Evolutionary conservation across 164 flowering plant genomes (phyloP).

Genomic region (Annona squamosa): DNA sequence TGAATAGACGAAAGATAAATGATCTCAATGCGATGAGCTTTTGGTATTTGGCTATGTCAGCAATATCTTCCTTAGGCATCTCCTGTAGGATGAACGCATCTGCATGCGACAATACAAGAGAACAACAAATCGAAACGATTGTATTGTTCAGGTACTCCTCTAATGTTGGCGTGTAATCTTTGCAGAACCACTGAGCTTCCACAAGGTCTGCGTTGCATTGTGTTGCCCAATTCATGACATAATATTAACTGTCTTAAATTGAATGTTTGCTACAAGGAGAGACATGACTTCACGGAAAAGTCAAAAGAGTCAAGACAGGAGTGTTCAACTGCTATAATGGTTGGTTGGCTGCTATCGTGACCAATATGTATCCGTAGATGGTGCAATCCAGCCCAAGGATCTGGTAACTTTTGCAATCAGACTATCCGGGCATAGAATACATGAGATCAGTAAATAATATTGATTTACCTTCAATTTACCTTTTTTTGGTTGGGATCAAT

Average conservation of each 20-base stretch:
- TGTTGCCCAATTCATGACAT: constrained; percentile 28
- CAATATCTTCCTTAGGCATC: constrained; percentile 5
- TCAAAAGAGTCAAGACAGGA: neutral
- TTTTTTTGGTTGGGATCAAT: too few relatives aligned
- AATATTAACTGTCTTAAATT: neutral
- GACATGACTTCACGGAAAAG: neutral
- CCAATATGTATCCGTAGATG: neutral
- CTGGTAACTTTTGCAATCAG: neutral
- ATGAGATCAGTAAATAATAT: too few relatives aligned
- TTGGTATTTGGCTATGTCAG: neutral
- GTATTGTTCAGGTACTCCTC: constrained; percentile 36
- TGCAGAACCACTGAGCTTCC: constrained; percentile 42
- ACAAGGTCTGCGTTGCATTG: constrained; percentile 27
- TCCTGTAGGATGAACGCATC: constrained; percentile 5
- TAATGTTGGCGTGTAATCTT: constrained; percentile 28
- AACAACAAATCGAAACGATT: constrained; percentile 26
- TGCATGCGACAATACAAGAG: constrained; percentile 17
- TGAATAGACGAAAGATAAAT: neutral
- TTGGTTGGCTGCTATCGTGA: neutral
- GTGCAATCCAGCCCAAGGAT: neutral
- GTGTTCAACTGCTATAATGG: neutral
- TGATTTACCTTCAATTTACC: too few relatives aligned
- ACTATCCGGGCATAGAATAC: neutral
- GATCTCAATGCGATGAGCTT: neutral
- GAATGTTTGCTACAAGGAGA: neutral